These are phyloP conservation scores for Cyclocybe cylindracea DNA, from an alignment of 768 basidiomycete genomes.

Conservation along the genomic window DNA sequence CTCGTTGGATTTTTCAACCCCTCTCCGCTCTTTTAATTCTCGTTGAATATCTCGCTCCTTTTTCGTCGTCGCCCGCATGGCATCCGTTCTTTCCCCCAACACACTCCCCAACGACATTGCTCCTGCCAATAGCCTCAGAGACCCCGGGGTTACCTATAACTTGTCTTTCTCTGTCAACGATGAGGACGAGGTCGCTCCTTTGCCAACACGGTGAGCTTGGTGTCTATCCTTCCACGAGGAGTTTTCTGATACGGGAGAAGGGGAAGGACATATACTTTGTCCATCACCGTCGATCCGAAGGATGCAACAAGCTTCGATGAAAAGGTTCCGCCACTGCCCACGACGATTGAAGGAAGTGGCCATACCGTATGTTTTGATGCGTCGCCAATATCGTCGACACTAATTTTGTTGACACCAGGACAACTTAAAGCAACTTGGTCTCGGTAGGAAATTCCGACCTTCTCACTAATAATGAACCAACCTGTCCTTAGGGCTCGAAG, in stretches of 20 bases:
- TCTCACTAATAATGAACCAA: neutral
- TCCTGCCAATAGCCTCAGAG: neutral
- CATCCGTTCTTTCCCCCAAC: neutral
- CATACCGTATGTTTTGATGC: neutral
- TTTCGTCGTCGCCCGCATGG: neutral
- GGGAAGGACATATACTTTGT: conserved; percentile 7
- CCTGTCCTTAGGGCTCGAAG: neutral
- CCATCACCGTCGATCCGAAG: conserved; percentile 8
- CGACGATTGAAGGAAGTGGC: neutral
- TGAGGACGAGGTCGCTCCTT: neutral
- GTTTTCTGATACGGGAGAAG: neutral
- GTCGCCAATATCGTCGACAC: no score
- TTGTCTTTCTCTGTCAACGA: neutral
- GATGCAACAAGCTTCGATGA: neutral
- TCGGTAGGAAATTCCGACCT: no score
- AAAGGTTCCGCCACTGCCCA: neutral
- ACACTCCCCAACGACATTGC: conserved; percentile 2
- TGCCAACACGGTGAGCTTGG: neutral
- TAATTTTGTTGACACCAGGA: no score
- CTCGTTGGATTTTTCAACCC: no score
- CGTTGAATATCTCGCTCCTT: conserved; percentile 1
- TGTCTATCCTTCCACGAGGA: neutral
- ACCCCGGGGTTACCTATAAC: neutral
- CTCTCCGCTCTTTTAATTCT: neutral
- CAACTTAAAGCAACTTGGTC: no score